Percentiles rank a stretch among this genome's conserved stretches.
These are phyloP conservation scores for Candida golubevii DNA, from an alignment of 805 yeast genomes.

Conservation along the genomic window DNA sequence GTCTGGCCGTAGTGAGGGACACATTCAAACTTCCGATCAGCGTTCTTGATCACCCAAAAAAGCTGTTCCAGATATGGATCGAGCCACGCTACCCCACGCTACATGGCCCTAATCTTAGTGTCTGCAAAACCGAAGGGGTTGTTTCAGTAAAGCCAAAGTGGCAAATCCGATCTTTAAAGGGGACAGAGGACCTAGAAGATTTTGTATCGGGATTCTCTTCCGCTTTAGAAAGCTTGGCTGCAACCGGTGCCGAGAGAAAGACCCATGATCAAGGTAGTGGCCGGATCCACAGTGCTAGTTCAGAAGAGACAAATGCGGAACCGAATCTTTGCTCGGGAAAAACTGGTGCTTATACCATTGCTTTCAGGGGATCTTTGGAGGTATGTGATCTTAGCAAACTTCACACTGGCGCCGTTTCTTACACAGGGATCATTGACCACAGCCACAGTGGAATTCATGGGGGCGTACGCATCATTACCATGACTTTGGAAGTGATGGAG, in stretches of 20 bases:
- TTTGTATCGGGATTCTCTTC: constrained; percentile 22
- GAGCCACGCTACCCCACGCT: constrained; percentile 27
- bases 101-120: constrained; percentile 25
- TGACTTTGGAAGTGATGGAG: constrained; percentile 17
- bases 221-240: constrained; percentile 23
- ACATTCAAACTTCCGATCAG: constrained; percentile 28
- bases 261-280: constrained; percentile 27
- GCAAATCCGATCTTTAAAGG: constrained; percentile 26
- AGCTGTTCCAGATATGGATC: constrained; percentile 27
- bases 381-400: constrained; percentile 18
- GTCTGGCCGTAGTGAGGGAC: constrained; percentile 19
- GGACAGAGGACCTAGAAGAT: constrained; percentile 17
- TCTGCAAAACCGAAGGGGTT: constrained; percentile 9
- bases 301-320: constrained; percentile 14
- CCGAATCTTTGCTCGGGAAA: neutral
- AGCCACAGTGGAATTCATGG: constrained; percentile 28
- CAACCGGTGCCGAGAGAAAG: constrained; percentile 20
- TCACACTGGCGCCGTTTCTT: constrained; percentile 19
- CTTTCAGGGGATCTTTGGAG: constrained; percentile 23
- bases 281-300: constrained; percentile 25
- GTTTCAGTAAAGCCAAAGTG: constrained; percentile 16
- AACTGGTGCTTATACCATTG: constrained; percentile 16
- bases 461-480: constrained; percentile 26
- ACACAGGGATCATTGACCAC: constrained; percentile 28
- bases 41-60: constrained; percentile 9